Evolutionary conservation across 306 rosid species (phyloP), one percentile per base, ranked within the genome.

Genomic region (Citrullus amarus): DNA sequence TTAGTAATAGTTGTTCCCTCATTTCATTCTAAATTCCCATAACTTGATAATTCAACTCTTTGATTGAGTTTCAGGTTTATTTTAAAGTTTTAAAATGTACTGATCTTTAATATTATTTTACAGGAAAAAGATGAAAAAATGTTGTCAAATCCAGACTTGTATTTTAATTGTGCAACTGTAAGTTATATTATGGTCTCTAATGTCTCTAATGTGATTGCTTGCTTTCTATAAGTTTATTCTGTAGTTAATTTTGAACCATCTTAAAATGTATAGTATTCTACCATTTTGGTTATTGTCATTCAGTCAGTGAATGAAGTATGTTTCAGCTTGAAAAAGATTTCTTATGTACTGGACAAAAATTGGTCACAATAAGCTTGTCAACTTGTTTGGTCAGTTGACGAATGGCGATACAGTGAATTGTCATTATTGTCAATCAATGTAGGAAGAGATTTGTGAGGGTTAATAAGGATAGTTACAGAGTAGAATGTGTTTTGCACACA

Each of bases 71-170:
- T 60, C 71, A 66, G 73, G 61, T 66, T 63, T 68, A 43, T 84
- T 84, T 56, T 75, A 38, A 34, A 46, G 69, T 77, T 60, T 20
- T 83, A 82, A 78, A 73, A n/a, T 58, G 17, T 81, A 77, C 88
- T 84, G 22, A 87, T 78, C 75, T 84, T 81, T 86, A 55, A 70
- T 81, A 44, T 71, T 85, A 60, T 43, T 36, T 85, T 30, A 78
- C 97, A 95, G 97, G 97, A 91, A 80, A 95, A 95, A 80, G 98
- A 95, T 87, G 97, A 91, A 81, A 80, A 77, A 65, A 95, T 95
- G 97, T 81, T 82, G 87, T 88, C 90, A 85, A 91, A 88, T 85
- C 97, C 97, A 65, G 98, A 95, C 77, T 81, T 95, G 56, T 89
- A 88, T 88, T 95, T 90, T 80, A 95, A 95, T 77, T 74, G 89